Evolutionary conservation across 2,329 filamentous ascomycete genomes (phyloP).

Genomic region (Calonectria fujianensis): DNA sequence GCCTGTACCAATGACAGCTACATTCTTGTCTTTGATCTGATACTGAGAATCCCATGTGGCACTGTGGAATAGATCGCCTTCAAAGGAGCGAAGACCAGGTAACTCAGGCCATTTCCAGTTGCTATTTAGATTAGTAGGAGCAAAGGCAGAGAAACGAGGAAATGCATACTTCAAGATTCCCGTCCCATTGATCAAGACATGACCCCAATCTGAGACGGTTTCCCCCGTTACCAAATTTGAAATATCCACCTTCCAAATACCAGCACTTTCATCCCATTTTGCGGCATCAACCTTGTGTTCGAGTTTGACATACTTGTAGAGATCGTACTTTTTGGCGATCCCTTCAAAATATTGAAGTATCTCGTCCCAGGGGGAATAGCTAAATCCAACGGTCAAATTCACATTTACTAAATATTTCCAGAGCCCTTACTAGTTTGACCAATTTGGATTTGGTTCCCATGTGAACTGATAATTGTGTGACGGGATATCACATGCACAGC

Average conservation of each 20-base stretch:
- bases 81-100: constrained; percentile 30
- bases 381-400: neutral
- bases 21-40: constrained; percentile 10
- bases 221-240: neutral
- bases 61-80: constrained; percentile 36
- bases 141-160: rapidly evolving
- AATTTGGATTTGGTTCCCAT: constrained; percentile 37
- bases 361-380: constrained; percentile 26
- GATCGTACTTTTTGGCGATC: constrained; percentile 14
- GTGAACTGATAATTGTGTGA: constrained; percentile 41
- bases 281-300: constrained; percentile 22
- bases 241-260: constrained; percentile 26
- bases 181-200: constrained; percentile 33
- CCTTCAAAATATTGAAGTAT: constrained; percentile 30
- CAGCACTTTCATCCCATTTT: constrained; percentile 24
- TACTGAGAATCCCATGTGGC: constrained; percentile 20
- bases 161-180: constrained; percentile 35
- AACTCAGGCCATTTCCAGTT: constrained; percentile 41
- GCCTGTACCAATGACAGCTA: constrained; percentile 37
- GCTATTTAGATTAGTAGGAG: neutral
- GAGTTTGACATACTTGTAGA: constrained; percentile 26
- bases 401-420: no score
- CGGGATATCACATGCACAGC: constrained; percentile 39
- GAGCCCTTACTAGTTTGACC: constrained; percentile 12
- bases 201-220: constrained; percentile 15